Conservation (phyloP, 2,329 filamentous ascomycete genomes). For the Sporothrix schenckii region DNA sequence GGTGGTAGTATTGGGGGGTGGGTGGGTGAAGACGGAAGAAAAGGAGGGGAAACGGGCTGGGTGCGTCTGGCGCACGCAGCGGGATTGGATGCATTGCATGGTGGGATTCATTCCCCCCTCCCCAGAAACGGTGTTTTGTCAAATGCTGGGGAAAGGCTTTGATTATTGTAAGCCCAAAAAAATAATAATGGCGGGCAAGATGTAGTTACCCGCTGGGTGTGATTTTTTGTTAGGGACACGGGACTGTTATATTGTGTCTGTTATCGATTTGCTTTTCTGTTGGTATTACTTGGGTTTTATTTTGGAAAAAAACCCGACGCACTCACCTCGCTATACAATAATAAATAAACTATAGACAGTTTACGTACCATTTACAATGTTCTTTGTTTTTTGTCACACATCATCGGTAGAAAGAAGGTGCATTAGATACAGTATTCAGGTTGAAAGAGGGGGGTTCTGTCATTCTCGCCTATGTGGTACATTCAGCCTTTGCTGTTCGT, state of each 20-base stretch:
- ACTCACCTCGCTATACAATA: constrained; percentile 24
- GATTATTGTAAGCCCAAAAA: not conserved
- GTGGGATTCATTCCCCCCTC: not conserved
- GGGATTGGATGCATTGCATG: constrained; percentile 14
- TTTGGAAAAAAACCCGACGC: not conserved
- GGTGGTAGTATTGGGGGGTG: not conserved
- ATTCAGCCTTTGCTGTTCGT: too few species aligned
- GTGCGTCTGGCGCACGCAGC: not conserved
- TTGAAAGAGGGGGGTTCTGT: not conserved
- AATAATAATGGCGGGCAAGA: constrained; percentile 2
- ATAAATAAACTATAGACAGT: constrained; percentile 16
- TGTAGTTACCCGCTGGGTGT: not conserved
- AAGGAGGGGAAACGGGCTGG: not conserved
- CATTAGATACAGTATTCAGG: too few species aligned
- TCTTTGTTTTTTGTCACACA: not conserved
- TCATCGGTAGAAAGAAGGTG: not conserved
- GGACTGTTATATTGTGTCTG: not conserved
- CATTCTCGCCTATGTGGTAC: constrained; percentile 10
- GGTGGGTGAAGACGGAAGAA: not conserved
- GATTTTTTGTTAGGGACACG: constrained; percentile 6
- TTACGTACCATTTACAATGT: not conserved
- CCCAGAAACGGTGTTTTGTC: not conserved
- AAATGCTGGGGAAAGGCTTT: constrained; percentile 14
- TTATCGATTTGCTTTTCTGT: not conserved
- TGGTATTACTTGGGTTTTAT: not conserved